A percentile compares a stretch with the other conserved stretches of the same genome.
Conservation (phyloP, 768 basidiomycete species). For the Paxillus ammoniavirescens region DNA sequence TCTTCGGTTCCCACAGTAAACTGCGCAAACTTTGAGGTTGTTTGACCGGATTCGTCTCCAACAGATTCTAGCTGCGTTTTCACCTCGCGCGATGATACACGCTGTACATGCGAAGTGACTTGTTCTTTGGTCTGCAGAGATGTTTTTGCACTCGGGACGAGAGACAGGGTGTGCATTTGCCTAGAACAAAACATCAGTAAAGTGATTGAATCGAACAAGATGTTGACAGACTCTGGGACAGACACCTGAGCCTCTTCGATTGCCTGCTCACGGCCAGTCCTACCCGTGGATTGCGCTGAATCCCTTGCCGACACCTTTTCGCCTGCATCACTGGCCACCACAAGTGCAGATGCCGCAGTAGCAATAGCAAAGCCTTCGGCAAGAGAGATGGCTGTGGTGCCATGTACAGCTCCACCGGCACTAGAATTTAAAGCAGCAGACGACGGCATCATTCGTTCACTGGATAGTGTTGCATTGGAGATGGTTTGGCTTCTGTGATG, state of each 20-base stretch:
- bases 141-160: neutral
- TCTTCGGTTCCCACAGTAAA: too few species aligned
- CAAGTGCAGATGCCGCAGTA: neutral
- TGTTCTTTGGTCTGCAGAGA: neutral
- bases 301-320: neutral
- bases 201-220: neutral
- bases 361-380: neutral
- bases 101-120: neutral
- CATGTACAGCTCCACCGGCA: neutral
- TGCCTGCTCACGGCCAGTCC: neutral
- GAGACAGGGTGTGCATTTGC: neutral
- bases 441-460: neutral
- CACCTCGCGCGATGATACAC: neutral
- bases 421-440: neutral
- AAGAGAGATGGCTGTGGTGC: neutral
- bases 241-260: neutral
- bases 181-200: constrained; percentile 7
- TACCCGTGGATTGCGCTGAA: neutral
- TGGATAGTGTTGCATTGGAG: neutral
- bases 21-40: too few species aligned
- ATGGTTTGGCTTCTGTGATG: neutral
- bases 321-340: neutral
- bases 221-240: constrained; percentile 4
- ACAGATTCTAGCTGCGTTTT: neutral
- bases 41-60: neutral